phyloP scores from a whole-genome alignment of 164 flowering plant genomes.

The Vitis rotundifolia region DNA sequence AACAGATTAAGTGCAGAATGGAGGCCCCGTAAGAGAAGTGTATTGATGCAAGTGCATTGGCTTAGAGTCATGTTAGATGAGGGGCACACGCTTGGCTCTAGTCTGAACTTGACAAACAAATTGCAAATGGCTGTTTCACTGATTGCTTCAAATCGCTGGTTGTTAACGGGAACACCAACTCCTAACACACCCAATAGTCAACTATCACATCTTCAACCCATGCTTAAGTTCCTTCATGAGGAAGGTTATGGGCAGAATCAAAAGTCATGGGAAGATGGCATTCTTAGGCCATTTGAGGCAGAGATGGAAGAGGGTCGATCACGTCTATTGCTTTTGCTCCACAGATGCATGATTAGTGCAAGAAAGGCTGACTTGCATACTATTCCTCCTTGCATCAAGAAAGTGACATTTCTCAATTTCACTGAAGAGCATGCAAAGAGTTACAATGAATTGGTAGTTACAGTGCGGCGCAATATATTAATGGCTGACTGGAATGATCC shows the following conservation, averaged over 20 bases:
- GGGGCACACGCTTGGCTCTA: conserved; percentile 97
- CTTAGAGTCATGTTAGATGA: conserved; percentile 91
- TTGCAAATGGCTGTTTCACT: conserved; percentile 86
- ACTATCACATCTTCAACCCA: conserved; percentile 85
- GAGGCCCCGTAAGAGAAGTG: conserved; percentile 71
- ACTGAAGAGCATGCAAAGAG: conserved; percentile 81
- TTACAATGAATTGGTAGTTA: conserved; percentile 93
- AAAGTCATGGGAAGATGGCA: conserved; percentile 89
- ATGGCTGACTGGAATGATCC: conserved; percentile 99
- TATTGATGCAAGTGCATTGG: conserved; percentile 91
- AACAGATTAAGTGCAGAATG: conserved; percentile 94
- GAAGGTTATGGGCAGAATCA: conserved; percentile 80
- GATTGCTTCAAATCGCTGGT: conserved; percentile 77
- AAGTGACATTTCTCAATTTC: conserved; percentile 63
- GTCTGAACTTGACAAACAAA: conserved; percentile 88
- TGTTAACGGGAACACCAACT: conserved; percentile 95
- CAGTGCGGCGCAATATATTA: conserved; percentile 85
- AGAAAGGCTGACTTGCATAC: conserved; percentile 75
- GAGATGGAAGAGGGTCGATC: conserved; percentile 86
- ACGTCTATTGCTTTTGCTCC: conserved; percentile 70
- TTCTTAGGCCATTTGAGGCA: conserved; percentile 91
- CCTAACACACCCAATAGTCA: conserved; percentile 93
- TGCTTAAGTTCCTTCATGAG: conserved; percentile 87
- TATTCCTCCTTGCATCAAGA: conserved; percentile 94
- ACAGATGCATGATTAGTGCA: conserved; percentile 95